phyloP scores from a whole-genome alignment of 176 grass and related monocot genomes.

The Saccharum spontaneum region DNA sequence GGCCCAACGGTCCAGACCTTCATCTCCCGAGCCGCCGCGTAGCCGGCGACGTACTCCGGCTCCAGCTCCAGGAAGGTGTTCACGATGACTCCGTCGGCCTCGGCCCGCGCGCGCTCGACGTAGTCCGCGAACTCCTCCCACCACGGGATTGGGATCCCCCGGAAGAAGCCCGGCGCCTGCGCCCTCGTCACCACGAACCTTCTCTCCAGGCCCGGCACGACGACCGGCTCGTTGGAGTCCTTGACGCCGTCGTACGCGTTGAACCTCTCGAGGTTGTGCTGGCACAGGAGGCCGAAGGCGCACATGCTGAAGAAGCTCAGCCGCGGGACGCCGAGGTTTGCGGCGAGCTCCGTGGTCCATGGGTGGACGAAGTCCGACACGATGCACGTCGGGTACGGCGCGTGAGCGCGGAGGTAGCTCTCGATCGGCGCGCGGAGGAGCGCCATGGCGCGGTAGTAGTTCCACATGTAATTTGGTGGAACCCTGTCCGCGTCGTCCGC shows the following conservation, averaged over 20 bases:
- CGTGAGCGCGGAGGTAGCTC: constrained; percentile 28
- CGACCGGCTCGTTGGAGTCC: constrained; percentile 28
- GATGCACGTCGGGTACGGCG: constrained; percentile 53
- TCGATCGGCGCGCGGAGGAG: constrained; percentile 39
- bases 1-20: constrained; percentile 68
- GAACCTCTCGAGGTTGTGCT: constrained; percentile 48
- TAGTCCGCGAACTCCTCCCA: constrained; percentile 12
- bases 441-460: constrained; percentile 23
- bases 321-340: constrained; percentile 40
- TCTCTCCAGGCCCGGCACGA: constrained; percentile 44
- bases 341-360: constrained; percentile 54
- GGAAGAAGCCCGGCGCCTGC: constrained; percentile 42
- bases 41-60: constrained; percentile 43
- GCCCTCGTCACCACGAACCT: constrained; percentile 52
- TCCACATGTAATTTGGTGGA: neutral
- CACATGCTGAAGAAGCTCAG: constrained; percentile 55
- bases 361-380: constrained; percentile 56
- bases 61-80: constrained; percentile 58
- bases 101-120: constrained; percentile 25
- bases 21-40: constrained; percentile 35
- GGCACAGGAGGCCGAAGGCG: constrained; percentile 52
- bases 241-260: constrained; percentile 33
- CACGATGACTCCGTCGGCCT: constrained; percentile 56
- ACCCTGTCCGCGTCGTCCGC: constrained; percentile 19
- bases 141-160: neutral